These are phyloP conservation scores for Colletotrichum coccodes DNA, from an alignment of 2,329 filamentous ascomycete species.

Conservation along the genomic window DNA sequence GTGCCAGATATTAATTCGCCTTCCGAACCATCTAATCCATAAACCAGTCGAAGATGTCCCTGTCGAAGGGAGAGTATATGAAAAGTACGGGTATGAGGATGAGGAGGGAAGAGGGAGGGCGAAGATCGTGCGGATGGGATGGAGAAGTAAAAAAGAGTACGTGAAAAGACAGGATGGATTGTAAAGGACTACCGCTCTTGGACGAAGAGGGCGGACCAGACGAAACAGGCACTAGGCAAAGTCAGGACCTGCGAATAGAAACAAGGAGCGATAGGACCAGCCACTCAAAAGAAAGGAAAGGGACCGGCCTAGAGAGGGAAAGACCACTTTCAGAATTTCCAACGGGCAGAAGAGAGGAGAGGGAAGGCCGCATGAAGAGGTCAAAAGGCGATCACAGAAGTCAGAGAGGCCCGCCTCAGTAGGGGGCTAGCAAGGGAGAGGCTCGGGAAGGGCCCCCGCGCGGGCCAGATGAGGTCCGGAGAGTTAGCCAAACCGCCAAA, in stretches of 20 bases:
- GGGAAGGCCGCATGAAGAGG: slow-evolving; percentile 31
- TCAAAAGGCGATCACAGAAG: slow-evolving; percentile 31
- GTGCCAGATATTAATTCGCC: slow-evolving; percentile 33
- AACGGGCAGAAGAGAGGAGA: slow-evolving; percentile 1
- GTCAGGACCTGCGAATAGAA: slow-evolving; percentile 44
- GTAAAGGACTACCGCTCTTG: slow-evolving; percentile 27
- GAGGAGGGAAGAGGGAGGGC: slow-evolving; percentile 33
- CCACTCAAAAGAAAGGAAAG: slow-evolving; percentile 42
- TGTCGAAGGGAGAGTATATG: neutral
- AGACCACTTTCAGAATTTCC: slow-evolving; percentile 19
- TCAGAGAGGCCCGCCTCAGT: slow-evolving; percentile 24
- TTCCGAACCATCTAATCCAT: slow-evolving; percentile 51
- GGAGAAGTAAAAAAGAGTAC: slow-evolving; percentile 36
- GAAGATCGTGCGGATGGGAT: slow-evolving; percentile 36
- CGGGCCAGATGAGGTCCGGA: slow-evolving; percentile 44
- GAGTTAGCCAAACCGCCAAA: slow-evolving; percentile 40
- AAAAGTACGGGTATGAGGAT: slow-evolving; percentile 16
- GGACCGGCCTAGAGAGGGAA: slow-evolving; percentile 27
- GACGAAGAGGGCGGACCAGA: slow-evolving; percentile 48
- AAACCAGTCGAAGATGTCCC: slow-evolving; percentile 34
- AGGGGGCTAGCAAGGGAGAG: slow-evolving; percentile 31
- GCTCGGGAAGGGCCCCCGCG: slow-evolving; percentile 39
- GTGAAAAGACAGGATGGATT: slow-evolving; percentile 34
- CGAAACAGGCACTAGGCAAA: slow-evolving; percentile 54
- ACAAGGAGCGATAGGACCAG: slow-evolving; percentile 43